A percentile compares a stretch with the other conserved stretches of the same genome.
phyloP scores from a whole-genome alignment of 169 alveolate species.

The Ichthyophthirius multifiliis region DNA sequence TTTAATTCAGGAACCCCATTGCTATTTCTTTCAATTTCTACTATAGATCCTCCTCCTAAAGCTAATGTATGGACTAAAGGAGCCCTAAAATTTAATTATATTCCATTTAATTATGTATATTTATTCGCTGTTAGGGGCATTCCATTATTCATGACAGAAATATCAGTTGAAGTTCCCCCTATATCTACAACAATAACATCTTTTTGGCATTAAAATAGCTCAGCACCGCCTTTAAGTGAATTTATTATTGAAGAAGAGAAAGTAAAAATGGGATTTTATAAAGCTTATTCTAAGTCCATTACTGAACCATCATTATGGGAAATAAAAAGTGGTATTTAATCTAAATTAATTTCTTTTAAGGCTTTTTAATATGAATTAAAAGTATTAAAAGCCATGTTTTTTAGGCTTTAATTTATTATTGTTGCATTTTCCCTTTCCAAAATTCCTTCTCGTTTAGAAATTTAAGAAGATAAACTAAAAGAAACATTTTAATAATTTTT shows the following conservation, averaged over 20 bases:
- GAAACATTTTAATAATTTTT: not conserved
- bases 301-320: slow-evolving; percentile 33
- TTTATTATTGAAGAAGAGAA: slow-evolving; percentile 14
- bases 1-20: not conserved
- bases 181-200: slow-evolving; percentile 38
- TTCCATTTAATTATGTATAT: slow-evolving; percentile 2
- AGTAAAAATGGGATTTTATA: slow-evolving; percentile 20
- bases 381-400: not conserved
- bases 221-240: slow-evolving; percentile 29
- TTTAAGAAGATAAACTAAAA: not conserved
- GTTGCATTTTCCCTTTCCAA: slow-evolving; percentile 37
- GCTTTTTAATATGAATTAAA: not conserved
- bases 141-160: slow-evolving; percentile 9
- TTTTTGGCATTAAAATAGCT: not conserved
- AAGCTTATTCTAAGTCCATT: not conserved
- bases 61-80: not conserved
- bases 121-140: slow-evolving; percentile 24
- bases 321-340: not conserved
- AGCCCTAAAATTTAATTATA: not conserved
- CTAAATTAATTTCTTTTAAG: not conserved
- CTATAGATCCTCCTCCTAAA: not conserved
- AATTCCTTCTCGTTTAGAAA: slow-evolving; percentile 7
- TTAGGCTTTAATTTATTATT: slow-evolving; percentile 8
- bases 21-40: not conserved
- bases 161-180: slow-evolving; percentile 38